These are phyloP conservation scores for Stagonosporopsis chrysanthemi DNA, from an alignment of 2,329 filamentous ascomycete genomes.

Conservation along the genomic window DNA sequence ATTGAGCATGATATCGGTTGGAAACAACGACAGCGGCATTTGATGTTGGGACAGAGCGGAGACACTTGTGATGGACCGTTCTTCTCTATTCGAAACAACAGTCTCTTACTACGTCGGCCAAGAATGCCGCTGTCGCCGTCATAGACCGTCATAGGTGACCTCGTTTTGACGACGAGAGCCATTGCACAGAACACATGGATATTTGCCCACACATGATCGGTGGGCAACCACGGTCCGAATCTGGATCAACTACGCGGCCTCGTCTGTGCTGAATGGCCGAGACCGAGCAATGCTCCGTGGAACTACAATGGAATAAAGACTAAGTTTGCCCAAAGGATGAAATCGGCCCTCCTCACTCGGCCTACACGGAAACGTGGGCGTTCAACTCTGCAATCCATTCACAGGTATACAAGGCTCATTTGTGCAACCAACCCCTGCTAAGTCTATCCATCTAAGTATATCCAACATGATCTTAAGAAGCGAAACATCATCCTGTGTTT, in stretches of 20 bases:
- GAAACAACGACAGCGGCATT: neutral
- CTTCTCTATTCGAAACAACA: slow-evolving; percentile 13
- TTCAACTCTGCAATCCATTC: too few relatives aligned
- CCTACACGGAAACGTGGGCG: neutral
- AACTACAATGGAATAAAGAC: neutral
- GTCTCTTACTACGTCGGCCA: slow-evolving; percentile 1
- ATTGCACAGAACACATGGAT: neutral
- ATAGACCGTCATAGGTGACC: neutral
- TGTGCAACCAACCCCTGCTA: slow-evolving; percentile 1
- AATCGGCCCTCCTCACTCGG: neutral
- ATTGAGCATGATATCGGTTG: slow-evolving; percentile 1
- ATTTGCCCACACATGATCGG: neutral
- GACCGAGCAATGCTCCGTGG: neutral
- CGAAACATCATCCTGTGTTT: neutral
- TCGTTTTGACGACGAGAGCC: neutral
- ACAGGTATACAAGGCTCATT: neutral
- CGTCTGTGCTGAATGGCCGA: neutral
- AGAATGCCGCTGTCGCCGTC: slow-evolving; percentile 2
- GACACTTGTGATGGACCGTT: neutral
- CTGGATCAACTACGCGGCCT: neutral
- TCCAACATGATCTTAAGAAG: neutral
- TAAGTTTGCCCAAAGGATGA: neutral
- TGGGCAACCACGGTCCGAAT: neutral
- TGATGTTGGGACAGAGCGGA: neutral
- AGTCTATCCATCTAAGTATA: slow-evolving; percentile 3